Base-by-base conservation (phyloP, 345 rosid species). In the Camelina neglecta region DNA sequence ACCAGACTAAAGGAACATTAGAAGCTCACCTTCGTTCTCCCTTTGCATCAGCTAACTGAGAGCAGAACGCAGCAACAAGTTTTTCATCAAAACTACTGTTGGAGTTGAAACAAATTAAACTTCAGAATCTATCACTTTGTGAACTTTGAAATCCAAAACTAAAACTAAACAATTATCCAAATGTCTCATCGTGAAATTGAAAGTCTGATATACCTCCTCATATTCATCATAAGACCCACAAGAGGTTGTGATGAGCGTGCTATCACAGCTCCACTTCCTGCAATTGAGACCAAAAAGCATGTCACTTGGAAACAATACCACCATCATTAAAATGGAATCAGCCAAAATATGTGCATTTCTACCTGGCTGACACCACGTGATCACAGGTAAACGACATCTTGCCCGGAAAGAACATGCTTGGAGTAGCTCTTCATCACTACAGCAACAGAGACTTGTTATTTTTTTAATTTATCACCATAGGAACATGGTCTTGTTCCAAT, bases 201-300 rank as follows among this genome's bases (percentile, higher is more conserved):
- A 65, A 75, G 57, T 69, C 59, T 72, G 66, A 57, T 50, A 67
- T 86, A 92, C 98, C 97, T 95, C 78, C 99, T 89, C 90, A 88
- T 86, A 75, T 92, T 95, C 97, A 91, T 90, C 96, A 95, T 89
- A 50, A 92, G 88, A 80, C 99, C 99, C 62, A 90, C 99, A 66
- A 95, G 82, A 67, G 97, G 99, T 76, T 92, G 99, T 49, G 99
- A 92, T 56, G 99, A 92, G 45, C 98, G 97, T 73, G 99, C 99
- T 74, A 95, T 86, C 64, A 89, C 99, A 64, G 97, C 99, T 71
- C 97, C 99, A 41, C 83, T 83, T 64, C 71, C 99, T 91, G 66
- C 45, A 81, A 70, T 54, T 49, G 55, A 80, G 65, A 75, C 72
- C 38, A 67, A 70, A 29, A 73, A 83, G 33, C 45, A 74, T 56